Percentiles rank a stretch among this genome's conserved stretches.
phyloP scores from a whole-genome alignment of 495 filamentous ascomycete species.

The Delitschia confertaspora region DNA sequence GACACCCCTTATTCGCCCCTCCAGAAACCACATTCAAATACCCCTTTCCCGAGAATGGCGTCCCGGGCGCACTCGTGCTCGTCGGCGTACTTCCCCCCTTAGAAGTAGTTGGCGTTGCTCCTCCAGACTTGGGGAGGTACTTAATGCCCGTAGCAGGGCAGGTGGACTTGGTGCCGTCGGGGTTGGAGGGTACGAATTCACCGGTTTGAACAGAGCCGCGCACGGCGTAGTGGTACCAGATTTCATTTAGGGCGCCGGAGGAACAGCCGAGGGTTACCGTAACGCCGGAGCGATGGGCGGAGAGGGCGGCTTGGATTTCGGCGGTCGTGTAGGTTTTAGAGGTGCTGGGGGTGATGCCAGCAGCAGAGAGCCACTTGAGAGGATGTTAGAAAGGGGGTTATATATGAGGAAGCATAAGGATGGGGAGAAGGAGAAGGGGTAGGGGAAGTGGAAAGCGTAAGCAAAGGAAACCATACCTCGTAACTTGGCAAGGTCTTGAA shows the following conservation, averaged over 20 bases:
- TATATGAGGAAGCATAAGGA: conserved; percentile 1
- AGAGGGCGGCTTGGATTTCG: conserved; percentile 57
- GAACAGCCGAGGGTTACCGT: conserved; percentile 62
- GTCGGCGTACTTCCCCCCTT: conserved; percentile 28
- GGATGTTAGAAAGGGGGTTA: neutral
- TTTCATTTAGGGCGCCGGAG: conserved; percentile 56
- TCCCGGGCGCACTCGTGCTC: conserved; percentile 38
- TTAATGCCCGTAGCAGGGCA: conserved; percentile 54
- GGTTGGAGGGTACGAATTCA: conserved; percentile 56
- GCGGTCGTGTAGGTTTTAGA: conserved; percentile 54
- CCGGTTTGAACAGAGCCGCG: conserved; percentile 68
- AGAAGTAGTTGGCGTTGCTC: conserved; percentile 17
- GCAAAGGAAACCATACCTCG: conserved; percentile 34
- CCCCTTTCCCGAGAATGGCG: conserved; percentile 48
- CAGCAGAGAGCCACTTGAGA: conserved; percentile 50
- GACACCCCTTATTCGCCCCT: conserved; percentile 51
- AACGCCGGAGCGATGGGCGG: conserved; percentile 47
- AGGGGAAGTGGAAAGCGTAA: conserved; percentile 5
- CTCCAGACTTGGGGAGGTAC: conserved; percentile 54
- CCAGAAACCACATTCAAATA: conserved; percentile 48
- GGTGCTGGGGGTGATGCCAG: conserved; percentile 54
- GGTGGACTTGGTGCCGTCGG: conserved; percentile 54
- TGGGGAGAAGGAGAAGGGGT: neutral
- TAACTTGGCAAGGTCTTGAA: conserved; percentile 59
- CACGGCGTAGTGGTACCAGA: conserved; percentile 81